Base-by-base conservation (phyloP, 495 filamentous ascomycete genomes). In the Xylaria curta region DNA sequence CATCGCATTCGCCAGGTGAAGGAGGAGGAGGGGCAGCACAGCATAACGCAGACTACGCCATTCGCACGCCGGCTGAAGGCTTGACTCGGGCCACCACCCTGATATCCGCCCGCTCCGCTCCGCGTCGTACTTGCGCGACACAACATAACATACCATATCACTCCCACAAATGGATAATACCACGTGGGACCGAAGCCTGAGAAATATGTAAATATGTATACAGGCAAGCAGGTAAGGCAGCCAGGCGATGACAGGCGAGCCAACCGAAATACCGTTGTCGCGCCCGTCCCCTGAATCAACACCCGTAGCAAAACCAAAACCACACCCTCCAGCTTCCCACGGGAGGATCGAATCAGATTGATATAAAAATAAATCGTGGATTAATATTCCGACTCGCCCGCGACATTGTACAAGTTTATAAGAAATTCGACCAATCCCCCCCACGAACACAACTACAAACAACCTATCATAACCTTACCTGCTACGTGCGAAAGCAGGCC, bases 201-300 rank as follows among this genome's bases (percentile, higher is more conserved):
- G 36, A 38, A 31, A n/a, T 36, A 36, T 36, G 33, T 38, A 38
- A 8, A 1, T 38, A 38, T 38, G 36, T 38, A 38, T 8, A 38
- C 8, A 38, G 24, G 51, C 12, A 54, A 24, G 51, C 13, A 59
- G 58, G 33, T n/a, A 60, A 56, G 26, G 53, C 53, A 7, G 53
- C 53, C 53, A 56, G 53, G 21, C 51, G 4, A 51, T 51, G n/a
- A 21, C 54, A 58, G 26, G 58, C 58, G 58, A 60, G 58, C 58
- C 58, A 60, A 60, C 58, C 31, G 58, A n/a, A 36, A 8, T 19
- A 38, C 58, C 58, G 58, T 60, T 60, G 58, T 60, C 58, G 58
- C 33, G 31, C 5, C 33, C 58, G 58, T 28, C 33, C 58, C 58
- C 58, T 60, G 58, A 60, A 60, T 60, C 6, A 38, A 21, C 58